Percentiles rank a stretch among this genome's conserved stretches.
These are phyloP conservation scores for Haplosporangium sp. DNA, from an alignment of 371 early-diverging fungal genomes.

Conservation along the genomic window DNA sequence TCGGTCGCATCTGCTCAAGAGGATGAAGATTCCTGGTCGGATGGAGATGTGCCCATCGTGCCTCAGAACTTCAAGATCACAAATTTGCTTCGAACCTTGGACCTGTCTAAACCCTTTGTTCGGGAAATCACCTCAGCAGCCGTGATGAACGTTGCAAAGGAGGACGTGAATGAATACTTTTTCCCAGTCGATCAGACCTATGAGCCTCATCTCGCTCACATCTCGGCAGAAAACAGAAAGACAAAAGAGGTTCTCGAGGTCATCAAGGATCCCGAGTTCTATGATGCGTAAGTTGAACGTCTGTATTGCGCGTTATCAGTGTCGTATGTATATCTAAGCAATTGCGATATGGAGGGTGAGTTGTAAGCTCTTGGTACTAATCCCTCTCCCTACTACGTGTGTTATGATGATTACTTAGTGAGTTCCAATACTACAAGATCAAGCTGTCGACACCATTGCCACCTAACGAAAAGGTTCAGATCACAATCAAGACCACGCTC, in stretches of 20 bases:
- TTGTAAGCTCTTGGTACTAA: too few species aligned
- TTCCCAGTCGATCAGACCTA: slow-evolving; percentile 59
- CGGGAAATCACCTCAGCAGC: slow-evolving; percentile 72
- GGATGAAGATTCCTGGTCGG: slow-evolving; percentile 12
- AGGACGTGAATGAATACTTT: slow-evolving; percentile 64
- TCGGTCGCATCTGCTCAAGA: slow-evolving; percentile 16
- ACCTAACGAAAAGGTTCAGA: slow-evolving; percentile 71
- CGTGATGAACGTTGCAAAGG: slow-evolving; percentile 62
- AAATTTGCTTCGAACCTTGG: slow-evolving; percentile 73
- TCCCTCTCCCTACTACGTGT: background rate
- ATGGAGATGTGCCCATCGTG: slow-evolving; percentile 23
- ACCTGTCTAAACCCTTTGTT: slow-evolving; percentile 69
- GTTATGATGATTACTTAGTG: slow-evolving; percentile 40
- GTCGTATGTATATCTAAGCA: too few species aligned
- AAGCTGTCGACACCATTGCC: slow-evolving; percentile 66
- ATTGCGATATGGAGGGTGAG: too few species aligned
- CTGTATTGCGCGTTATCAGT: background rate
- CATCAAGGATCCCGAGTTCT: slow-evolving; percentile 43
- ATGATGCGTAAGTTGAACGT: slow-evolving; percentile 14
- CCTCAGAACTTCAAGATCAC: slow-evolving; percentile 64
- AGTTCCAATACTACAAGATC: slow-evolving; percentile 70
- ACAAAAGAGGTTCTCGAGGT: slow-evolving; percentile 58
- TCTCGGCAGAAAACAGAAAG: slow-evolving; percentile 65
- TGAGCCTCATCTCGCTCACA: slow-evolving; percentile 56
- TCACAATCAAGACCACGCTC: slow-evolving; percentile 75